A percentile compares a stretch with the other conserved stretches of the same genome.
phyloP scores from a whole-genome alignment of 371 early-diverging fungal species.

The Actinomucor elegans region DNA sequence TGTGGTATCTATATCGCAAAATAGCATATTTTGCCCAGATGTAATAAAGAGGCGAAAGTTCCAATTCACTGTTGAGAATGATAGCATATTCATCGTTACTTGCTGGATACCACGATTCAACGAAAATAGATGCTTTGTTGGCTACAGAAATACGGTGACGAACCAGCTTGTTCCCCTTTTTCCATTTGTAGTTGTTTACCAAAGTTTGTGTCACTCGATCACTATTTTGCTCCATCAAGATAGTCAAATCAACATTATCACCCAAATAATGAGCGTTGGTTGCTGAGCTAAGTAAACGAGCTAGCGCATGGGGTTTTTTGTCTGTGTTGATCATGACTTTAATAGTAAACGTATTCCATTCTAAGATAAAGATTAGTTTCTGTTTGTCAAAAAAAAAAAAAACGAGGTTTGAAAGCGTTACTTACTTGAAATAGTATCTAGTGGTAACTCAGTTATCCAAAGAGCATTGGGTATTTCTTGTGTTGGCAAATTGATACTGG shows the following conservation, averaged over 20 bases:
- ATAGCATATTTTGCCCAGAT: conserved; percentile 58
- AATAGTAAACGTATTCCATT: conserved; percentile 56
- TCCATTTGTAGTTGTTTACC: conserved; percentile 53
- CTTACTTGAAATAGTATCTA: conserved; percentile 54
- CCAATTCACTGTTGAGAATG: conserved; percentile 55
- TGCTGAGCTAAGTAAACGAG: conserved; percentile 51
- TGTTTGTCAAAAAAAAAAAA: background rate
- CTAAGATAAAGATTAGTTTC: conserved; percentile 22
- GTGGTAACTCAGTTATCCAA: conserved; percentile 56
- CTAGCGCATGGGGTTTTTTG: conserved; percentile 51
- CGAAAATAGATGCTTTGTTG: conserved; percentile 54
- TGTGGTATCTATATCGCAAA: conserved; percentile 53
- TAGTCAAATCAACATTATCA: conserved; percentile 50
- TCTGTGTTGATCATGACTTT: conserved; percentile 57
- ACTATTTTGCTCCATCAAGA: conserved; percentile 59
- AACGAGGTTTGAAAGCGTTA: too few relatives aligned
- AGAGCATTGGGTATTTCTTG: conserved; percentile 45
- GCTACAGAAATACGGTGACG: conserved; percentile 57
- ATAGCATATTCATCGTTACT: conserved; percentile 59
- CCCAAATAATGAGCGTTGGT: conserved; percentile 45
- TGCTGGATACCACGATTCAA: conserved; percentile 67
- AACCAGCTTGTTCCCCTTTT: conserved; percentile 47
- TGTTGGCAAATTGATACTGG: conserved; percentile 45
- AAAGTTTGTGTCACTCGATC: conserved; percentile 50
- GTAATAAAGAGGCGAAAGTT: conserved; percentile 59